A percentile compares a stretch with the other conserved stretches of the same genome.
Evolutionary conservation across 768 basidiomycete genomes (phyloP).

Genomic region (Lactarius sp.): DNA sequence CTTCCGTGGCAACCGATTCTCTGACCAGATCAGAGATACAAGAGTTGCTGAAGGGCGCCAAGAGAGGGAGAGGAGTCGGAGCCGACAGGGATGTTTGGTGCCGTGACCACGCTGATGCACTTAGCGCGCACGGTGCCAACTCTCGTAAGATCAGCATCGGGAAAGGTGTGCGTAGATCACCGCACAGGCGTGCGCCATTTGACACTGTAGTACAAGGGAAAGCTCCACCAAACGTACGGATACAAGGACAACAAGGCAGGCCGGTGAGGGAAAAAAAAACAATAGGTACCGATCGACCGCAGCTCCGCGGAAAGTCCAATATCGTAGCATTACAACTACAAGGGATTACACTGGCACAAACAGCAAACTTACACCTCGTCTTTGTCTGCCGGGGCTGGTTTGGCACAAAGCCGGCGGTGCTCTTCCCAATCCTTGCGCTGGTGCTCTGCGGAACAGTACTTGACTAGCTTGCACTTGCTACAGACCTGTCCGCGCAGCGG

Average conservation of each 20-base stretch:
- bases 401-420: conserved; percentile 64
- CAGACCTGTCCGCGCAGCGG: conserved; percentile 50
- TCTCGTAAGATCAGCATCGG: no score
- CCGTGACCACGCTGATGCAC: neutral
- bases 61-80: no score
- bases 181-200: neutral
- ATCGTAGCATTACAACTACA: conserved; percentile 4
- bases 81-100: no score
- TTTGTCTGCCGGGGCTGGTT: conserved; percentile 27
- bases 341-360: neutral
- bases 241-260: conserved; percentile 3
- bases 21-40: neutral
- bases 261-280: neutral
- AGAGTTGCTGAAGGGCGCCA: neutral
- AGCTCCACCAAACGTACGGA: conserved; percentile 1
- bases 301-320: neutral
- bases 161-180: neutral
- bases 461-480: conserved; percentile 74
- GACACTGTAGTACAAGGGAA: neutral
- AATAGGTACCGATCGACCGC: neutral
- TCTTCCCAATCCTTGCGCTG: conserved; percentile 77
- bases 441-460: conserved; percentile 71
- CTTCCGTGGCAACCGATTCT: neutral
- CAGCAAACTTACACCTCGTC: conserved; percentile 2
- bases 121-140: neutral